These are phyloP conservation scores for Senna siamea DNA, from an alignment of 306 rosid genomes.

Conservation along the genomic window DNA sequence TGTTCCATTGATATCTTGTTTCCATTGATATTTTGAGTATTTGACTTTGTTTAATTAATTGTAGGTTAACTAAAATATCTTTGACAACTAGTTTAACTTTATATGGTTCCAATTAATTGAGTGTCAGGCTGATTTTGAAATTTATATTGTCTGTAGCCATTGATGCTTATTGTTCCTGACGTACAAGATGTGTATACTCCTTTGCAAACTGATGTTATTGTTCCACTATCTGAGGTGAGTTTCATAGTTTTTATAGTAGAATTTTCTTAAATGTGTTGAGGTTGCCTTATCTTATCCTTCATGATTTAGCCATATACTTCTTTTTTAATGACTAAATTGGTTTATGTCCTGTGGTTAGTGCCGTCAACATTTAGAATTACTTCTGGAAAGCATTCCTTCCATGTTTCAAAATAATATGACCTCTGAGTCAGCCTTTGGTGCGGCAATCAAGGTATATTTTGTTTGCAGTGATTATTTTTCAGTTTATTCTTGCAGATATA, in stretches of 20 bases:
- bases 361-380: constrained; percentile 88
- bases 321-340: neutral
- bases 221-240: constrained; percentile 89
- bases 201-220: constrained; percentile 85
- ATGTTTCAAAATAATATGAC: constrained; percentile 88
- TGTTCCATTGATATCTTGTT: constrained; percentile 25
- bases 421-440: constrained; percentile 95
- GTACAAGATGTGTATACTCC: constrained; percentile 99
- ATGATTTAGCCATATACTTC: constrained; percentile 21
- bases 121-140: constrained; percentile 37
- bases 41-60: constrained; percentile 13
- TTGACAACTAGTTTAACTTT: constrained; percentile 25
- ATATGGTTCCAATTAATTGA: constrained; percentile 14
- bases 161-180: constrained; percentile 98
- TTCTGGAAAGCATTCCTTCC: constrained; percentile 86
- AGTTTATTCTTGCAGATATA: neutral
- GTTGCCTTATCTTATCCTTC: constrained; percentile 29
- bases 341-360: constrained; percentile 58
- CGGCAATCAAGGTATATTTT: constrained; percentile 84
- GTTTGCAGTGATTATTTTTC: constrained; percentile 6
- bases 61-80: constrained; percentile 21
- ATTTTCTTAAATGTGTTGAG: constrained; percentile 14
- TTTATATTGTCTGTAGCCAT: constrained; percentile 63
- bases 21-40: neutral
- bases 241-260: constrained; percentile 24